Percentiles rank a stretch among this genome's conserved stretches.
These are phyloP conservation scores for Auricularia sp. DNA, from an alignment of 768 basidiomycete species.

Conservation along the genomic window DNA sequence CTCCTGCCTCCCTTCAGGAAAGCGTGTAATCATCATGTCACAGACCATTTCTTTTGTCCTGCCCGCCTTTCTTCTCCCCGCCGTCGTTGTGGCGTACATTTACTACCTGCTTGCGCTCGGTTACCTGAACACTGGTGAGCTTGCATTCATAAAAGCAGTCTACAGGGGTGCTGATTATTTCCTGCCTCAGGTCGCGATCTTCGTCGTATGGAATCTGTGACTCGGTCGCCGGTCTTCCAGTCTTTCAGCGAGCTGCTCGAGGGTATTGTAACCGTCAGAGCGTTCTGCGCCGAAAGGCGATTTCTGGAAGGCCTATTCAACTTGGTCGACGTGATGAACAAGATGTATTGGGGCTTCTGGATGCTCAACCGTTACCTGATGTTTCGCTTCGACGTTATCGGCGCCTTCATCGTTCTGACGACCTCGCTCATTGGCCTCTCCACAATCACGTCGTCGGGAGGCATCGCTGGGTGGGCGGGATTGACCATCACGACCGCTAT, in stretches of 20 bases:
- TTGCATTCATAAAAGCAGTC: neutral
- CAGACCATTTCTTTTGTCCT: conserved; percentile 5
- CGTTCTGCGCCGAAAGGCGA: conserved; percentile 22
- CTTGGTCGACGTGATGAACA: conserved; percentile 24
- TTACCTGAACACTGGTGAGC: neutral
- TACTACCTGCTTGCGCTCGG: conserved; percentile 7
- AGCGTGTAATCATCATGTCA: neutral
- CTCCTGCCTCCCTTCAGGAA: conserved; percentile 8
- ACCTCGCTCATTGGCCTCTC: neutral
- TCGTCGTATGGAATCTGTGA: conserved; percentile 84
- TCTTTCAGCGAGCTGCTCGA: conserved; percentile 63
- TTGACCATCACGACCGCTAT: conserved; percentile 36
- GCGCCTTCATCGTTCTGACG: neutral
- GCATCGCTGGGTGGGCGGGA: conserved; percentile 29
- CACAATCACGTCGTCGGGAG: neutral
- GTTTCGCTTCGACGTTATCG: conserved; percentile 11
- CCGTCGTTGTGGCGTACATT: conserved; percentile 5
- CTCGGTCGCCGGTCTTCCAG: conserved; percentile 74
- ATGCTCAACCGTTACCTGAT: conserved; percentile 21
- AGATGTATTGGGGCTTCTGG: conserved; percentile 15
- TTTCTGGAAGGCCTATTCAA: conserved; percentile 22
- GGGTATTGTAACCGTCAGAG: conserved; percentile 25
- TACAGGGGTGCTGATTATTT: conserved; percentile 28
- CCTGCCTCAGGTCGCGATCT: conserved; percentile 52
- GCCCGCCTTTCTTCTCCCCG: conserved; percentile 8